Base-by-base conservation (phyloP, 495 filamentous ascomycete species). In the Hypoxylon lenormandii region DNA sequence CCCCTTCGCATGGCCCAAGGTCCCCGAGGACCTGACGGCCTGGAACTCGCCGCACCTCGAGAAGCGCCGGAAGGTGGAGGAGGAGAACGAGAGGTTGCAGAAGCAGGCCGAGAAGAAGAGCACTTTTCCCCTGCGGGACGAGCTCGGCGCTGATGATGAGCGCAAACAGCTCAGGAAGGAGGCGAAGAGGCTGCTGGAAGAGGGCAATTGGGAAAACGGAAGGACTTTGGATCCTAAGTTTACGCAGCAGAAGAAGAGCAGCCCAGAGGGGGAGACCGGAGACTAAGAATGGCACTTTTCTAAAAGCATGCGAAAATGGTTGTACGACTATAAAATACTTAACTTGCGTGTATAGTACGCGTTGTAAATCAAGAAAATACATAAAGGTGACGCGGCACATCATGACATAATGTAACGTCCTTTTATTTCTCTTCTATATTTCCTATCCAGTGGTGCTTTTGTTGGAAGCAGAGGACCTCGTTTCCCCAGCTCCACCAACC, bases 401-500 rank as follows among this genome's bases (percentile, higher is more conserved):
- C 47, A 36, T 53, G 33, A 52, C 49, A 53, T 64, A 28, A 28
- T 38, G n/a, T 62, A 28, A 22, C 59, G 13, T 30, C 21, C 40
- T 11, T 45, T 21, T 66, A 46, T 22, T 52, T 42, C 36, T 48
- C 66, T 21, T 43, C 21, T 21, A 53, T 47, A 19, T 13, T 52
- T 1, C 77, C 72, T 48, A 71, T 72, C 93, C 94, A 97, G 73
- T 86, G 85, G 22, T 89, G 83, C 16, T 82, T 77, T 58, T 83
- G 85, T 74, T 96, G 94, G 72, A 93, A 97, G 60, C 88, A 89
- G 19, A 97, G 76, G 1, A 86, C 91, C 75, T 98, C 92, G 75
- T 97, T 86, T 5, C 95, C 94, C 90, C 91, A 96, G 26, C 86
- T 86, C 86, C 88, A 92, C 94, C 95, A 98, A 1, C 91, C 93